Percentiles rank a stretch among this genome's conserved stretches.
Conservation (phyloP, 2,329 filamentous ascomycete species). For the Raffaelea albimanens region DNA sequence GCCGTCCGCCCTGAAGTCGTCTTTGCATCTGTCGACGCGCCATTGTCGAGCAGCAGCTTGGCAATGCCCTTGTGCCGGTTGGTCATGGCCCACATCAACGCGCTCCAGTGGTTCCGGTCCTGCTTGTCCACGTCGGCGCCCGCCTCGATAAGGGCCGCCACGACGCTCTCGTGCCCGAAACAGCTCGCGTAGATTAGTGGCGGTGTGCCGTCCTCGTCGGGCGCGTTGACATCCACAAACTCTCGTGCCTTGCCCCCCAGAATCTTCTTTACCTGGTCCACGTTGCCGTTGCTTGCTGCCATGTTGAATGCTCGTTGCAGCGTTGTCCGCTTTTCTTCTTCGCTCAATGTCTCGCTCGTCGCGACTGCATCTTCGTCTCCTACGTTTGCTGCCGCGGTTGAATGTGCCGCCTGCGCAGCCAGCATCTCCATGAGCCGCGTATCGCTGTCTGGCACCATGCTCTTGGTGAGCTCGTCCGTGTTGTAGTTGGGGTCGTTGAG, state of each 20-base stretch:
- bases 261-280: slow-evolving; percentile 68
- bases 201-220: slow-evolving; percentile 92
- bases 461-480: slow-evolving; percentile 46
- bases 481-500: slow-evolving; percentile 71
- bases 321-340: slow-evolving; percentile 66
- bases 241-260: slow-evolving; percentile 63
- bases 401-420: slow-evolving; percentile 81
- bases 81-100: slow-evolving; percentile 99
- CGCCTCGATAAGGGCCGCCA: slow-evolving; percentile 71
- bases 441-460: slow-evolving; percentile 62
- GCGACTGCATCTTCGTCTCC: slow-evolving; percentile 75
- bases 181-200: slow-evolving; percentile 96
- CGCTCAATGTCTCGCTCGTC: slow-evolving; percentile 61
- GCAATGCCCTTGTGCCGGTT: slow-evolving; percentile 95
- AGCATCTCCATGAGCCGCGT: slow-evolving; percentile 90
- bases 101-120: slow-evolving; percentile 94
- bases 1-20: slow-evolving; percentile 90
- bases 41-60: slow-evolving; percentile 83
- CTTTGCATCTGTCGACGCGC: slow-evolving; percentile 90
- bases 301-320: slow-evolving; percentile 86
- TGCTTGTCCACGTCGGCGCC: slow-evolving; percentile 87
- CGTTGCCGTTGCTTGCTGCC: slow-evolving; percentile 93
- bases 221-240: slow-evolving; percentile 75
- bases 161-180: slow-evolving; percentile 88
- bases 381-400: slow-evolving; percentile 55